phyloP scores from a whole-genome alignment of 176 grass and related monocot species.

The Oryza nivara region DNA sequence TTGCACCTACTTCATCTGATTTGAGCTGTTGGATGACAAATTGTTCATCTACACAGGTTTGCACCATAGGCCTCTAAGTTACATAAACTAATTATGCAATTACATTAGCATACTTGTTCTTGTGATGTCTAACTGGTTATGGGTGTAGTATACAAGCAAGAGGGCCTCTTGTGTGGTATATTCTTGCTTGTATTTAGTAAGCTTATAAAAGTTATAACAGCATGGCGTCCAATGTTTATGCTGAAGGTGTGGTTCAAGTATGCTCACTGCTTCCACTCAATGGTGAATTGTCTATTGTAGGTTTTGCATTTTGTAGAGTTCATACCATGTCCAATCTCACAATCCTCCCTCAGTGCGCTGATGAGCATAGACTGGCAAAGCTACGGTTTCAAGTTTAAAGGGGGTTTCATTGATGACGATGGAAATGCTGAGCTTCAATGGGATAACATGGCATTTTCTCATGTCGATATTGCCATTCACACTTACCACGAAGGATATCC shows the following conservation, averaged over 20 bases:
- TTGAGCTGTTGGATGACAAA: constrained; percentile 45
- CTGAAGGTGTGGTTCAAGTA: constrained; percentile 2
- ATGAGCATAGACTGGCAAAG: constrained; percentile 64
- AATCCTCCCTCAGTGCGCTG: constrained; percentile 58
- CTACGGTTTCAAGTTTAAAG: constrained; percentile 69
- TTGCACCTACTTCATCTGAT: constrained; percentile 47
- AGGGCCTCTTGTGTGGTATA: background rate
- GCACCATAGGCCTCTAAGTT: constrained; percentile 14
- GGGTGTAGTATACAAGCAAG: background rate
- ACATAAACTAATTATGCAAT: constrained; percentile 2
- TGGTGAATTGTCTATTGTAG: constrained; percentile 42
- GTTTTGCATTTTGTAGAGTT: constrained; percentile 71
- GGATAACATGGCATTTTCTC: constrained; percentile 64
- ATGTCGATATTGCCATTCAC: constrained; percentile 70
- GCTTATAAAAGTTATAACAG: constrained; percentile 1
- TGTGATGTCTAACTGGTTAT: background rate
- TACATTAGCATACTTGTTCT: background rate
- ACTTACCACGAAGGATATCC: constrained; percentile 65
- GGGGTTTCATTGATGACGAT: constrained; percentile 51
- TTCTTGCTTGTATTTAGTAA: background rate
- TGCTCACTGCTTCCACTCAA: constrained; percentile 4
- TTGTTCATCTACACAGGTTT: constrained; percentile 61
- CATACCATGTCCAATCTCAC: constrained; percentile 50
- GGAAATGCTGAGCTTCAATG: constrained; percentile 67
- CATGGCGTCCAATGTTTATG: background rate